Percentiles rank a stretch among this genome's conserved stretches.
Conservation (phyloP, 148 eudicot species). For the Chenopodium formosanum region DNA sequence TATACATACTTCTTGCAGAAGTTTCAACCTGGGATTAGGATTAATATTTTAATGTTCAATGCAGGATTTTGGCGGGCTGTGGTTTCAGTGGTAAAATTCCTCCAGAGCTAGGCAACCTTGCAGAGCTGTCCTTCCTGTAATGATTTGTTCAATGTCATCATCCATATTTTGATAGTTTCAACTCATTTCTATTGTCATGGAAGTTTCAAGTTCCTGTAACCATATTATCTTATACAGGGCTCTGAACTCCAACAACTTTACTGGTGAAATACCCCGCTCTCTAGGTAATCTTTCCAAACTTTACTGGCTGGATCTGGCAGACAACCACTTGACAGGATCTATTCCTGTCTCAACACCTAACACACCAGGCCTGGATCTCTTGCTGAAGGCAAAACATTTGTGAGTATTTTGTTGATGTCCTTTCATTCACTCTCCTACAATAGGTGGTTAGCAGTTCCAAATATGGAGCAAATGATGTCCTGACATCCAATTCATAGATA, state of each 20-base stretch:
- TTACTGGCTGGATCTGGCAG: constrained; percentile 90
- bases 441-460: no score
- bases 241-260: constrained; percentile 77
- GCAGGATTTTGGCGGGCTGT: constrained; percentile 88
- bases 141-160: constrained; percentile 13
- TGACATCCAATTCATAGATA: background rate
- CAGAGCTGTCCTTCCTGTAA: constrained; percentile 65
- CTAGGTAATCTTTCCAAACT: constrained; percentile 72
- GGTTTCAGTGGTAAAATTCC: constrained; percentile 84
- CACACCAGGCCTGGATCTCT: constrained; percentile 63
- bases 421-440: background rate
- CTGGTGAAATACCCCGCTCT: constrained; percentile 69
- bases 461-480: background rate
- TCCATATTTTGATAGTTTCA: background rate
- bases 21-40: background rate
- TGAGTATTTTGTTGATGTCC: constrained; percentile 33
- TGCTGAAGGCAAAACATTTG: constrained; percentile 82
- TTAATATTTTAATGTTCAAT: constrained; percentile 10
- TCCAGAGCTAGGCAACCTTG: constrained; percentile 68
- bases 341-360: constrained; percentile 65
- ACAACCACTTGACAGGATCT: constrained; percentile 71
- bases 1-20: background rate
- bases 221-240: constrained; percentile 46
- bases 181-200: no score
- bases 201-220: background rate